Evolutionary conservation across 805 yeast genomes (phyloP), one percentile per base, ranked within the genome.

Genomic region (Trichomonascus vanleenenianus): DNA sequence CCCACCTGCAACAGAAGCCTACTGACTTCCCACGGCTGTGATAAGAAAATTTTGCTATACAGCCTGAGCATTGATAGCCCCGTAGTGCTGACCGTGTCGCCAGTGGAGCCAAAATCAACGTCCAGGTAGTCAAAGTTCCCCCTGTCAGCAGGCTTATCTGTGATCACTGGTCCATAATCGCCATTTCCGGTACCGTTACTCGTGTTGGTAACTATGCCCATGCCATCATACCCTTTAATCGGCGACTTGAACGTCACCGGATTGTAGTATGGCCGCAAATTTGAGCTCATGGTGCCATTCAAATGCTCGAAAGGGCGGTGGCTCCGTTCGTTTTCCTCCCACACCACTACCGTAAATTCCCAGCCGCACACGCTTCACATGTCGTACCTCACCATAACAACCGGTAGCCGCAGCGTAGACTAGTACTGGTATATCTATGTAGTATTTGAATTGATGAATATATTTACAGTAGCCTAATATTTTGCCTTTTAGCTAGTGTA

Each of bases 21-120:
- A 3, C 85, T 77, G 14, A 85, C 83, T 55, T 91, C 97, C 62
- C 89, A 81, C 1, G 98, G 97, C 63, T 93, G 97, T 15, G 85
- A 75, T 7, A 85, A 59, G 30, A 87, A 62, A 39, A 81, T 78
- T 49, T 79, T 79, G 45, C 78, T 62, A 66, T 93, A 91, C 52
- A 80, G 82, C 52, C 78, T 77, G 42, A 80, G 56, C 50, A 86
- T 78, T 39, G 83, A 78, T 59, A 74, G 70, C 19, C 79, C 63
- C 48, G 87, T 68, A 35, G 79, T 76, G 44, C 72, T 36, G 12
- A 27, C 53, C 47, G 25, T 39, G 46, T 49, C 40, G 30, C 49
- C 27, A 39, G 48, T 18, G 38, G 49, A 36, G 22, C 45, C 38
- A 43, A 48, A 39, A 39, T 49, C 51, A 8, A 48, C 42, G 43